Percentiles rank a stretch among this genome's conserved stretches.
Evolutionary conservation across 257 asterid genomes (phyloP).

Genomic region (Solanum medicagineum): DNA sequence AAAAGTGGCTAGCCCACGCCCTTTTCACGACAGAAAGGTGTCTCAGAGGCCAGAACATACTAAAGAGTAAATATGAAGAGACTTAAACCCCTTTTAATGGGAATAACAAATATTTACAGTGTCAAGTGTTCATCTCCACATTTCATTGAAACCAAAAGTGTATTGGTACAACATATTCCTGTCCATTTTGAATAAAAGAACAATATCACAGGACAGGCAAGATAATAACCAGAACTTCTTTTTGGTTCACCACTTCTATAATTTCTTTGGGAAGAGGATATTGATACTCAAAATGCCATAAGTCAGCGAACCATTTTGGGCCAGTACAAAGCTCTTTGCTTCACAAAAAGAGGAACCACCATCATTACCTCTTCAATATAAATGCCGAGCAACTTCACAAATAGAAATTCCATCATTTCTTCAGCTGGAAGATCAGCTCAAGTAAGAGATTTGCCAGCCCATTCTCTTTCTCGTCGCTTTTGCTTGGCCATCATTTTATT

Average conservation of each 20-base stretch:
- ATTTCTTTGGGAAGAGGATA: not conserved
- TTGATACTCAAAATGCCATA: not conserved
- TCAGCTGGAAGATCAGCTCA: conserved; percentile 5
- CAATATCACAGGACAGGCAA: not conserved
- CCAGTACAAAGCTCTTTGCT: not conserved
- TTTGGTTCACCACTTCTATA: not conserved
- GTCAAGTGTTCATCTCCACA: not conserved
- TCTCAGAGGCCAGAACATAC: not conserved
- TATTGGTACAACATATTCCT: not conserved
- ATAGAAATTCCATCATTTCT: not conserved
- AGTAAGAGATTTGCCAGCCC: conserved; percentile 93
- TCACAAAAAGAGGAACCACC: not conserved
- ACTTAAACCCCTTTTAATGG: not conserved
- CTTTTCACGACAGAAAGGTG: not conserved
- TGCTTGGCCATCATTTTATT: conserved; percentile 82
- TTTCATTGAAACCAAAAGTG: not conserved
- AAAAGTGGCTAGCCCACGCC: not conserved
- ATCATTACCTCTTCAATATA: not conserved
- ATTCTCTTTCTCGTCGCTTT: conserved; percentile 77
- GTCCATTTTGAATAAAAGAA: not conserved
- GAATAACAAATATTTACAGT: not conserved
- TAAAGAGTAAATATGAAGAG: not conserved
- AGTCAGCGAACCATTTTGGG: not conserved
- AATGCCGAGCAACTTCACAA: not conserved
- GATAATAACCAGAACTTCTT: not conserved